phyloP scores from a whole-genome alignment of 371 early-diverging fungal genomes.

The Parasitella parasitica region DNA sequence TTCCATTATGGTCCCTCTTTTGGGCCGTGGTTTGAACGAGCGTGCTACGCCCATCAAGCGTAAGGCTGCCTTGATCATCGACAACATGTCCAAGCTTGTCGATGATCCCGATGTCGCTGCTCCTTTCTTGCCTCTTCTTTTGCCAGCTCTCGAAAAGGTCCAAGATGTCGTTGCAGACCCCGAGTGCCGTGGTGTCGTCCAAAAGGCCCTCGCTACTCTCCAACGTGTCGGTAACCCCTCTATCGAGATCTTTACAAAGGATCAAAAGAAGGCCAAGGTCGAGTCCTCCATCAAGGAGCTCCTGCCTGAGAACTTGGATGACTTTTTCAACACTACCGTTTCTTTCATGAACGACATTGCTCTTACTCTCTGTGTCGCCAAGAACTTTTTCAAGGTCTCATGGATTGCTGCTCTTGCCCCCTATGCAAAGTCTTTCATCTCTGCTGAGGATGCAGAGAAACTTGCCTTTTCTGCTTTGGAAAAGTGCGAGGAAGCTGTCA shows the following conservation, averaged over 20 bases:
- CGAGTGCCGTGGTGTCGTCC: conserved; percentile 71
- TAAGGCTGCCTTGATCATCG: conserved; percentile 81
- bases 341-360: conserved; percentile 50
- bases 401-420: conserved; percentile 48
- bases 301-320: conserved; percentile 34
- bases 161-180: conserved; percentile 81
- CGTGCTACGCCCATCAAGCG: conserved; percentile 68
- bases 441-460: conserved; percentile 29
- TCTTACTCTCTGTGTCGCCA: conserved; percentile 37
- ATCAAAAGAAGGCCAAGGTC: conserved; percentile 48
- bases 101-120: conserved; percentile 77
- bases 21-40: conserved; percentile 73
- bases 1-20: conserved; percentile 81
- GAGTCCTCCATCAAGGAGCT: conserved; percentile 38
- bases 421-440: conserved; percentile 59
- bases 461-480: conserved; percentile 35
- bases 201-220: conserved; percentile 50
- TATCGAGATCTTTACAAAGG: conserved; percentile 36
- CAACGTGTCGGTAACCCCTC: conserved; percentile 38
- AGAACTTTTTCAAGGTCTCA: conserved; percentile 42
- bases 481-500: conserved; percentile 48
- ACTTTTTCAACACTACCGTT: conserved; percentile 22
- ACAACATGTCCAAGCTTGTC: conserved; percentile 86
- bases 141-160: conserved; percentile 76
- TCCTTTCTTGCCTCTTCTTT: conserved; percentile 78